Conservation (phyloP, 1,284 basidiomycete genomes). For the Pseudozyma sp. region DNA sequence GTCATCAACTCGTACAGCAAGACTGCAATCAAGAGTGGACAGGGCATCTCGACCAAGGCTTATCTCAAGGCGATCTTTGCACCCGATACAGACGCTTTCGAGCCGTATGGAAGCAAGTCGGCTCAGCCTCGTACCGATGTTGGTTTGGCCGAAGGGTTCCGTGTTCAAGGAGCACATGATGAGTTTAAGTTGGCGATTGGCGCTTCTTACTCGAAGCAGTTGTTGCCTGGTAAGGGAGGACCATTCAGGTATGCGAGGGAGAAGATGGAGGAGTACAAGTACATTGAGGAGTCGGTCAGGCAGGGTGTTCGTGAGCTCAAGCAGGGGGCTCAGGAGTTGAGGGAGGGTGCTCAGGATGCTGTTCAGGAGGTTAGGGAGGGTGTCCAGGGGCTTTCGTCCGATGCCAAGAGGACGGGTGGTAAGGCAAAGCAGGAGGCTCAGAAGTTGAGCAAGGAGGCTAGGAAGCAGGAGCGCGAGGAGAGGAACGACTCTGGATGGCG, state of each 20-base stretch:
- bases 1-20: constrained; percentile 69
- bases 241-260: constrained; percentile 65
- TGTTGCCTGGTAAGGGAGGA: constrained; percentile 69
- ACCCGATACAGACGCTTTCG: constrained; percentile 50
- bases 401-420: constrained; percentile 47
- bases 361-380: constrained; percentile 42
- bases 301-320: constrained; percentile 29
- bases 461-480: constrained; percentile 68
- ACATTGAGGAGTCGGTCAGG: constrained; percentile 48
- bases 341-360: constrained; percentile 42
- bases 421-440: constrained; percentile 62
- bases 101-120: constrained; percentile 68
- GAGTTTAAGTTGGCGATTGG: constrained; percentile 72
- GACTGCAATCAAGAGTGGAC: constrained; percentile 38
- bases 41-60: constrained; percentile 69
- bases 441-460: constrained; percentile 54
- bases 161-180: constrained; percentile 68
- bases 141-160: constrained; percentile 40
- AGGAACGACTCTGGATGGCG: constrained; percentile 70
- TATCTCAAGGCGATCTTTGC: constrained; percentile 72
- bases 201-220: constrained; percentile 69
- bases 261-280: constrained; percentile 67
- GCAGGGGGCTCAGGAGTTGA: constrained; percentile 24
- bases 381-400: constrained; percentile 43
- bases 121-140: constrained; percentile 63